A percentile compares a stretch with the other conserved stretches of the same genome.
These are phyloP conservation scores for Martensiomyces pterosporus DNA, from an alignment of 192 early-diverging fungal species.

Conservation along the genomic window DNA sequence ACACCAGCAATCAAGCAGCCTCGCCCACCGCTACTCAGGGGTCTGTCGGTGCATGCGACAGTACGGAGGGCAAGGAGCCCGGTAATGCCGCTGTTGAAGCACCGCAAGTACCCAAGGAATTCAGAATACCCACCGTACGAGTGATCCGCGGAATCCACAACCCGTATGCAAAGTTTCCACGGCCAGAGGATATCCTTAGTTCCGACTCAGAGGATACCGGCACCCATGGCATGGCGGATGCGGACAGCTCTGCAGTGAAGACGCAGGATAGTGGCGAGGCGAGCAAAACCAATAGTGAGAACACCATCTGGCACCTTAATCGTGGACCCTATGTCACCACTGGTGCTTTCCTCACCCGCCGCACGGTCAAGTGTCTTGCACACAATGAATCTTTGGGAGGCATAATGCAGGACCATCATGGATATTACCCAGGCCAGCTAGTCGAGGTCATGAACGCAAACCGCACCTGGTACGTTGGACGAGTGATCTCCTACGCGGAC, in stretches of 20 bases:
- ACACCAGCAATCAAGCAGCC: too few species aligned
- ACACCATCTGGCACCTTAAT: constrained; percentile 31
- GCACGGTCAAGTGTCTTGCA: constrained; percentile 40
- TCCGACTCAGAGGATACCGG: constrained; percentile 7
- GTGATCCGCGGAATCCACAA: constrained; percentile 14
- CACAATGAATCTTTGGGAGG: constrained; percentile 43
- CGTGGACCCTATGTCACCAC: constrained; percentile 45
- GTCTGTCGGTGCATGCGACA: too few species aligned
- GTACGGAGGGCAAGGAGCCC: not conserved
- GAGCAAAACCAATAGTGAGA: constrained; percentile 4
- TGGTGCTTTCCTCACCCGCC: constrained; percentile 43
- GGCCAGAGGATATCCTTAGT: not conserved
- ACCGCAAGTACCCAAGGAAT: constrained; percentile 25
- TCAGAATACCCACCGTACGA: constrained; percentile 31
- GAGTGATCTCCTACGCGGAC: constrained; percentile 38
- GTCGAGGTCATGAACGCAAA: constrained; percentile 48
- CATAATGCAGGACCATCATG: constrained; percentile 48
- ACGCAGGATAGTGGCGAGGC: not conserved
- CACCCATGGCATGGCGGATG: too few species aligned
- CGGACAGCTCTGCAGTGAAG: not conserved
- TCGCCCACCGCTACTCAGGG: too few species aligned
- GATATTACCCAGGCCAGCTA: constrained; percentile 41
- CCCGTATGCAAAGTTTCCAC: constrained; percentile 25
- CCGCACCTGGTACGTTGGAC: constrained; percentile 40
- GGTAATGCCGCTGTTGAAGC: not conserved